phyloP scores from a whole-genome alignment of 2,329 filamentous ascomycete species.

The Berkeleyomyces rouxiae region DNA sequence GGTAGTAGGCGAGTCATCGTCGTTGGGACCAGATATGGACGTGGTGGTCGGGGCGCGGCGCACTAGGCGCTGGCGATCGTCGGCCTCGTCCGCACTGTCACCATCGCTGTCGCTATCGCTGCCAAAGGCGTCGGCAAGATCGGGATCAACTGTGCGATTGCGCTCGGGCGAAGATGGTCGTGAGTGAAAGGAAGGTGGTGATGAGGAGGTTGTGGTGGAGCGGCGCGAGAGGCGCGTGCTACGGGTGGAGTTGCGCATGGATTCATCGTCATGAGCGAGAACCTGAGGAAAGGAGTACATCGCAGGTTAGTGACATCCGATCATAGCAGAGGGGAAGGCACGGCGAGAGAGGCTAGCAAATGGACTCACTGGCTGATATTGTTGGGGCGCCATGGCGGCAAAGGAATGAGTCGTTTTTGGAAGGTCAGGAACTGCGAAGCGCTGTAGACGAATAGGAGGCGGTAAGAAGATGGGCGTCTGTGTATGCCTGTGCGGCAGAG shows the following conservation, averaged over 20 bases:
- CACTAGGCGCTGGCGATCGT: slow-evolving; percentile 77
- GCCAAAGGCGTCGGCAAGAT: slow-evolving; percentile 87
- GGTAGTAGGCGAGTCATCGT: slow-evolving; percentile 4
- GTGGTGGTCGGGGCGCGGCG: slow-evolving; percentile 27
- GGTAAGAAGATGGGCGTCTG: background rate
- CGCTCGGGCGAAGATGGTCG: slow-evolving; percentile 45
- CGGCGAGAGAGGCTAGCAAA: background rate
- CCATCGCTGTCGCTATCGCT: slow-evolving; percentile 56
- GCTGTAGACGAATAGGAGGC: background rate
- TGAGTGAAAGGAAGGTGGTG: slow-evolving; percentile 77
- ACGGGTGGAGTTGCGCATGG: slow-evolving; percentile 19
- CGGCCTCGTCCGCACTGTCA: slow-evolving; percentile 37
- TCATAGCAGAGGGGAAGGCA: background rate
- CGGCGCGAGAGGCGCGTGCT: slow-evolving; percentile 21
- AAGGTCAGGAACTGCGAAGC: background rate
- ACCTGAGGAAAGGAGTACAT: slow-evolving; percentile 27
- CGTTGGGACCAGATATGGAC: slow-evolving; percentile 5
- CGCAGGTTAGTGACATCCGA: background rate
- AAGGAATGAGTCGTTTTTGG: no score
- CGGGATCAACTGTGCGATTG: slow-evolving; percentile 44
- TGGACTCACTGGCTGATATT: slow-evolving; percentile 9
- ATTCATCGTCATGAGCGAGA: slow-evolving; percentile 40
- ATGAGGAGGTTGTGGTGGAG: slow-evolving; percentile 36
- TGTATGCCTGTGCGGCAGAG: no score
- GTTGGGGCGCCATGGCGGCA: slow-evolving; percentile 8